These are phyloP conservation scores for Aspergillus luchuensis DNA, from an alignment of 2,329 filamentous ascomycete species.

Conservation along the genomic window DNA sequence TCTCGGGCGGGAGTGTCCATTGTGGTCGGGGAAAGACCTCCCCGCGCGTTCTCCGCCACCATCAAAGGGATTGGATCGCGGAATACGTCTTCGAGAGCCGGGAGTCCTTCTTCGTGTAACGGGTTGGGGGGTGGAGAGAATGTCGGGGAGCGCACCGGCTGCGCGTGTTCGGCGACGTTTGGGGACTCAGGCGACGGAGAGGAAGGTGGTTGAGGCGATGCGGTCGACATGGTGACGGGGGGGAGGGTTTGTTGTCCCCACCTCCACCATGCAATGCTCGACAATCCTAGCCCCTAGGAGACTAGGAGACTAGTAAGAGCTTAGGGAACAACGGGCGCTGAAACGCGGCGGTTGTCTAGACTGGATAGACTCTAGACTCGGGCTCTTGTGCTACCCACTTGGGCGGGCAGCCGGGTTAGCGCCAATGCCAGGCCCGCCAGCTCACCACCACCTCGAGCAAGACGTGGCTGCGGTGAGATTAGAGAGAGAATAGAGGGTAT, in stretches of 20 bases:
- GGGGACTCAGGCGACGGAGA: conserved; percentile 20
- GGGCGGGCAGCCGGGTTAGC: conserved; percentile 10
- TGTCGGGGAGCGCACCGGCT: conserved; percentile 27
- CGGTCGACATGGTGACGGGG: conserved; percentile 38
- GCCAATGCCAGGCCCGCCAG: conserved; percentile 2
- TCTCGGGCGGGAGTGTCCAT: conserved; percentile 24
- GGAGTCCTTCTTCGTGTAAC: conserved; percentile 33
- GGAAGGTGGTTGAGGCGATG: conserved; percentile 19
- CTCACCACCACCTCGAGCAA: not conserved
- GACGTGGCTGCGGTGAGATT: not conserved
- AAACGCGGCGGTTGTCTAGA: conserved; percentile 1
- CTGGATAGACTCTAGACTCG: not conserved
- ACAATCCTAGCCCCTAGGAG: not conserved
- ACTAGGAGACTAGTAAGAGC: not conserved
- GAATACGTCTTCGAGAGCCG: conserved; percentile 34
- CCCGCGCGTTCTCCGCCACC: conserved; percentile 33
- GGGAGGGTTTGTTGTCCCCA: conserved; percentile 31
- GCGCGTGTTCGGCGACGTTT: conserved; percentile 26
- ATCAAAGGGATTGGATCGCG: conserved; percentile 32
- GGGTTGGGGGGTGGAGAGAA: conserved; percentile 35
- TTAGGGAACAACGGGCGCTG: not conserved
- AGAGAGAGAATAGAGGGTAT: not conserved
- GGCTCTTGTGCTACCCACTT: conserved; percentile 16
- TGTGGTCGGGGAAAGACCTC: conserved; percentile 24
- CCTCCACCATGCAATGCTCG: conserved; percentile 11